Conservation (phyloP, 2,329 filamentous ascomycete species). For the Calycina herbarum region DNA sequence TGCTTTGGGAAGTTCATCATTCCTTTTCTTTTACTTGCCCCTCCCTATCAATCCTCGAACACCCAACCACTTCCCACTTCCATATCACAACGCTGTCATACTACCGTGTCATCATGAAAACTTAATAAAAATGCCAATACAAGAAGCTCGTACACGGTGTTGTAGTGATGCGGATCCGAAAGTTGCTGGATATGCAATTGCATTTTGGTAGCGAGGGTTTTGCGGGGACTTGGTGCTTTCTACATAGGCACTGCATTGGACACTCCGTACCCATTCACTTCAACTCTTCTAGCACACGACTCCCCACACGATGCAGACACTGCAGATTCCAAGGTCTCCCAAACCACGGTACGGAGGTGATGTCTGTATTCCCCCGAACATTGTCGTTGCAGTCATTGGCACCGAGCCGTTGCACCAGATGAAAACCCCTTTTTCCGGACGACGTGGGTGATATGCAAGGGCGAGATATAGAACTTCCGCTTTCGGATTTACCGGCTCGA, state of each 20-base stretch:
- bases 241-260: background rate
- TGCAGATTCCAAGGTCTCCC: background rate
- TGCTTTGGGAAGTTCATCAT: background rate
- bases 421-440: slow-evolving; percentile 1
- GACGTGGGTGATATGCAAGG: slow-evolving; percentile 1
- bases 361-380: slow-evolving; percentile 2
- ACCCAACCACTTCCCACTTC: background rate
- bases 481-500: background rate
- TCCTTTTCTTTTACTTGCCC: background rate
- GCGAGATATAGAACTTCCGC: background rate
- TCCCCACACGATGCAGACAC: background rate
- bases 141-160: background rate
- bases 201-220: background rate
- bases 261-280: background rate
- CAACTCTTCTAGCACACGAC: no score
- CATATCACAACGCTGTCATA: background rate
- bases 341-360: background rate
- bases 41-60: background rate
- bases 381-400: background rate
- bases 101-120: background rate
- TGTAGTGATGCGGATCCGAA: background rate
- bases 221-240: background rate
- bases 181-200: background rate
- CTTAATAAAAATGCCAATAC: background rate
- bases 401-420: background rate